phyloP scores from a whole-genome alignment of 108 stramenopile species.

The Cyclotella baltica region DNA sequence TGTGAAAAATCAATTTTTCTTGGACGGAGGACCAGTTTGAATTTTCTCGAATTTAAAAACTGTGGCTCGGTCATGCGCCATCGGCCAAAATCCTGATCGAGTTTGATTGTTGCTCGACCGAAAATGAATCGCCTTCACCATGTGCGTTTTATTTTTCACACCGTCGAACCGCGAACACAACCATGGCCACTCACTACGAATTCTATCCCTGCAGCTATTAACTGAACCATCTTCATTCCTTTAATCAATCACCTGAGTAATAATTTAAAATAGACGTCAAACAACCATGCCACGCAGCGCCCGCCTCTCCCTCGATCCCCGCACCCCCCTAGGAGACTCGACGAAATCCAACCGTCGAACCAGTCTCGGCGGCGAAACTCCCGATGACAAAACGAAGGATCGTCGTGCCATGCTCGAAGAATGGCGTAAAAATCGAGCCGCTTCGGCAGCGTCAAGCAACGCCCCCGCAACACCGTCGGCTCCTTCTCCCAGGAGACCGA shows the following conservation, averaged over 20 bases:
- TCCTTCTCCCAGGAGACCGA: background rate
- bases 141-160: background rate
- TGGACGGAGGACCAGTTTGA: too few relatives aligned
- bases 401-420: slow-evolving; percentile 79
- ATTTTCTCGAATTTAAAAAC: slow-evolving; percentile 4
- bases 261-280: background rate
- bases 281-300: background rate
- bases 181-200: background rate
- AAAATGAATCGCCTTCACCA: background rate
- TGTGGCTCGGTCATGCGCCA: background rate
- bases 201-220: background rate
- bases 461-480: background rate
- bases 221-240: background rate
- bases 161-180: background rate
- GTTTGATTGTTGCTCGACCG: background rate
- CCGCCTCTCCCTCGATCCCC: slow-evolving; percentile 1
- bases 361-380: slow-evolving; percentile 19
- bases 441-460: background rate
- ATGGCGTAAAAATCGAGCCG: slow-evolving; percentile 57
- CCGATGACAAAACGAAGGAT: slow-evolving; percentile 48
- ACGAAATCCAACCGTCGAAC: slow-evolving; percentile 42
- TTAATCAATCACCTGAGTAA: background rate
- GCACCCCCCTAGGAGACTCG: slow-evolving; percentile 31
- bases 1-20: too few relatives aligned
- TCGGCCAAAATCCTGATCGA: slow-evolving; percentile 1